phyloP scores from a whole-genome alignment of 345 rosid species.

The Murraya paniculata region DNA sequence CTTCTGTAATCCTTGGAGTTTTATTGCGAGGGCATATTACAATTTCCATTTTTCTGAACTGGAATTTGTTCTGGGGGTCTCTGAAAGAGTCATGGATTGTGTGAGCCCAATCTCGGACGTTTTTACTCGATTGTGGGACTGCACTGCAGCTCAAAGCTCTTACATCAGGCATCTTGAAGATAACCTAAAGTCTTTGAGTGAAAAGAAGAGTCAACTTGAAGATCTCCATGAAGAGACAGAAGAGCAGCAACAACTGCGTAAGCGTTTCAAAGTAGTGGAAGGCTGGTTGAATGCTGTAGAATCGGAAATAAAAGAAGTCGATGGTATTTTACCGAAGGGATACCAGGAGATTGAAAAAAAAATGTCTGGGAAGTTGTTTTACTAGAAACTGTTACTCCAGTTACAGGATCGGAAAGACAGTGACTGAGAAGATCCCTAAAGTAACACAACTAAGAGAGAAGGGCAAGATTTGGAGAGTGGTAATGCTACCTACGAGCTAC shows the following conservation, averaged over 20 bases:
- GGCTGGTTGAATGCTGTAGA: not conserved
- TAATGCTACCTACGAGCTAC: not conserved
- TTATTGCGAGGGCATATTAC: no score
- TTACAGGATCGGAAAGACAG: constrained; percentile 1
- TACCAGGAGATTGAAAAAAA: not conserved
- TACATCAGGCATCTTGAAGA: not conserved
- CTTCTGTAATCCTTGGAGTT: no score
- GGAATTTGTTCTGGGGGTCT: not conserved
- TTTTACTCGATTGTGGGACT: constrained; percentile 2
- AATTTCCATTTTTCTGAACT: no score
- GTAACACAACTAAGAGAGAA: not conserved
- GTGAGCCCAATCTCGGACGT: not conserved
- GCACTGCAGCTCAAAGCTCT: not conserved
- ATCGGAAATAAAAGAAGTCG: not conserved
- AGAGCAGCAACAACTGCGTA: not conserved
- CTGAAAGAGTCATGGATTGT: not conserved
- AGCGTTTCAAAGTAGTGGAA: not conserved
- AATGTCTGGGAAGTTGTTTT: not conserved
- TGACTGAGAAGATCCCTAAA: not conserved
- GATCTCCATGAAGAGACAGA: not conserved
- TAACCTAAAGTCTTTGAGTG: not conserved
- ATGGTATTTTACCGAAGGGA: not conserved
- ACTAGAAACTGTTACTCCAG: not conserved
- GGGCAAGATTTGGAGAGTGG: not conserved
- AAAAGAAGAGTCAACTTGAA: not conserved